Evolutionary conservation across 768 basidiomycete genomes (phyloP).

Genomic region (Hypsizygus marmoreus): DNA sequence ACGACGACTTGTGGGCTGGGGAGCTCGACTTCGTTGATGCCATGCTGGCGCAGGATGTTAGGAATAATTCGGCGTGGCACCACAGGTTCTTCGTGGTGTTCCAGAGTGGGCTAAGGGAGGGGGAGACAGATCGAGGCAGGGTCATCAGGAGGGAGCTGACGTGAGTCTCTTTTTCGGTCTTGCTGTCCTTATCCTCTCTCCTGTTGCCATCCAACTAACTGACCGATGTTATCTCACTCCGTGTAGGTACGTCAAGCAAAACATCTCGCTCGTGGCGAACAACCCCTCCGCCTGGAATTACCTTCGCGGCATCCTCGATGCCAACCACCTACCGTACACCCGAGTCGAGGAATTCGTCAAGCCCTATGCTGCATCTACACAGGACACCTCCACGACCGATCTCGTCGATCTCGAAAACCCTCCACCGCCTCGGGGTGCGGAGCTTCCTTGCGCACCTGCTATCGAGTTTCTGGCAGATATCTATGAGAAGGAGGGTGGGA

Average conservation of each 20-base stretch:
- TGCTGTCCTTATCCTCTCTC: too few relatives aligned
- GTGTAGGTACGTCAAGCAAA: slow-evolving; percentile 75
- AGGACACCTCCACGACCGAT: slow-evolving; percentile 28
- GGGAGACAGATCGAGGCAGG: slow-evolving; percentile 62
- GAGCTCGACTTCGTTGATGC: slow-evolving; percentile 77
- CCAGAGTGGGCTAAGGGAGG: slow-evolving; percentile 59
- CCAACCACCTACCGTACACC: slow-evolving; percentile 59
- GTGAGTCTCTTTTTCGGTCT: slow-evolving; percentile 55
- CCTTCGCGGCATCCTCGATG: slow-evolving; percentile 79
- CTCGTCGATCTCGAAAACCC: slow-evolving; percentile 79
- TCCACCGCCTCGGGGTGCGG: slow-evolving; percentile 59
- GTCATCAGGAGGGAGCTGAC: slow-evolving; percentile 69
- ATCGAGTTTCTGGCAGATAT: slow-evolving; percentile 87
- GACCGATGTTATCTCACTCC: neutral
- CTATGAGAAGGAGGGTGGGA: slow-evolving; percentile 56
- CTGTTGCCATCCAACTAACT: slow-evolving; percentile 3
- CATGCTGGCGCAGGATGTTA: slow-evolving; percentile 72
- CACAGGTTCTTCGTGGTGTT: slow-evolving; percentile 91
- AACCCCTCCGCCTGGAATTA: slow-evolving; percentile 98
- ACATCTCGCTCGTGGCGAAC: slow-evolving; percentile 85
- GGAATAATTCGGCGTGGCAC: slow-evolving; percentile 99
- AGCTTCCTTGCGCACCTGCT: slow-evolving; percentile 77
- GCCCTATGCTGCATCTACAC: slow-evolving; percentile 54
- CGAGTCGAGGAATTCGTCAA: slow-evolving; percentile 58
- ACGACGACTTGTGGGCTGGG: slow-evolving; percentile 65